These are phyloP conservation scores for Melocanna baccifera DNA, from an alignment of 176 grass and related monocot species.

Conservation along the genomic window DNA sequence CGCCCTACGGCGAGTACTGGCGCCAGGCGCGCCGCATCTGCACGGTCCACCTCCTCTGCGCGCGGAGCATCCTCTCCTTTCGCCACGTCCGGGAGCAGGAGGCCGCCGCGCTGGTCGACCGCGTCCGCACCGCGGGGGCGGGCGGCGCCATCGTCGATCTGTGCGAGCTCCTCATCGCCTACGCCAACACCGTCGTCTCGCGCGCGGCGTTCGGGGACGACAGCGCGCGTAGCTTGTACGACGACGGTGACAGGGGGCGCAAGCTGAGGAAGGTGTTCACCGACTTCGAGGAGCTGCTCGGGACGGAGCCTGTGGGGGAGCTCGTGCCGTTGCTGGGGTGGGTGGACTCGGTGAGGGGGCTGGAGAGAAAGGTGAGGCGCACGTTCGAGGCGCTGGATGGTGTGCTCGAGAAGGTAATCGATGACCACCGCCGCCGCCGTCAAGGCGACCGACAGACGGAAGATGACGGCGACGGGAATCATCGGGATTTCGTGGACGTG, in stretches of 20 bases:
- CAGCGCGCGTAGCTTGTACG: neutral
- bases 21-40: slow-evolving; percentile 45
- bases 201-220: slow-evolving; percentile 17
- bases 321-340: slow-evolving; percentile 45
- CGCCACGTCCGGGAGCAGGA: slow-evolving; percentile 28
- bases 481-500: slow-evolving; percentile 31
- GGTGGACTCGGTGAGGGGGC: slow-evolving; percentile 33
- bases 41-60: slow-evolving; percentile 36
- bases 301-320: slow-evolving; percentile 19
- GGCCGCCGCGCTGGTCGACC: neutral
- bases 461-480: neutral
- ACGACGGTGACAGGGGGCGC: neutral
- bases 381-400: slow-evolving; percentile 16
- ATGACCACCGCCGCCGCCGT: neutral
- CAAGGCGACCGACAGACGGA: neutral
- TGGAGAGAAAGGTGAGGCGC: neutral
- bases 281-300: neutral
- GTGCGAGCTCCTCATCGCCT: neutral
- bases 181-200: neutral
- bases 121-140: neutral
- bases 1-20: slow-evolving; percentile 57
- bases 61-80: slow-evolving; percentile 19
- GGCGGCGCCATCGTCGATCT: neutral
- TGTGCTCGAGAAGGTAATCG: slow-evolving; percentile 31
- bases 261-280: neutral